Percentiles rank a stretch among this genome's conserved stretches.
Evolutionary conservation across 805 yeast species (phyloP).

Genomic region (Metschnikowia sp.): DNA sequence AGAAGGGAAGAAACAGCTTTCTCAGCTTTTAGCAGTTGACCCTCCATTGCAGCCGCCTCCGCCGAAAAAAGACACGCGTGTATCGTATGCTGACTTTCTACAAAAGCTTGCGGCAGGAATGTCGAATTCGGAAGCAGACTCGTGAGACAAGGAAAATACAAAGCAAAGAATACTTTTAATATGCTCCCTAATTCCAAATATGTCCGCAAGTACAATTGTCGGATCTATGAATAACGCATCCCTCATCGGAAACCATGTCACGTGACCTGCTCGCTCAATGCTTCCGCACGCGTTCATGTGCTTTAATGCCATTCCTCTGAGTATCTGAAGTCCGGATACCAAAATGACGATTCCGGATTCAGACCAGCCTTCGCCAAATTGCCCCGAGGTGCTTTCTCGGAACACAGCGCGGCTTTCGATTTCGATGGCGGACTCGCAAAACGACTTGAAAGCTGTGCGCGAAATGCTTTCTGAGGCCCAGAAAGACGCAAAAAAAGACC

Average conservation of each 20-base stretch:
- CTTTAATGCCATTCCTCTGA: too few relatives aligned
- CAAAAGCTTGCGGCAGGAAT: too few relatives aligned
- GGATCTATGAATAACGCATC: too few relatives aligned
- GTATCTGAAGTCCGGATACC: too few relatives aligned
- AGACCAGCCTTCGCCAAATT: background rate
- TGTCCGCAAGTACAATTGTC: too few relatives aligned
- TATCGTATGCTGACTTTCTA: too few relatives aligned
- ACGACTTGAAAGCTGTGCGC: slow-evolving; percentile 6
- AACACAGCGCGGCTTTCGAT: slow-evolving; percentile 30
- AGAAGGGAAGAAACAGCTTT: background rate
- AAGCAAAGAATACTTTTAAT: too few relatives aligned
- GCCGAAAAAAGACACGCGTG: background rate
- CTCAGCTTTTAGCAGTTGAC: background rate
- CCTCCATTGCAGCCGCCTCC: background rate
- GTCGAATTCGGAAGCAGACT: too few relatives aligned
- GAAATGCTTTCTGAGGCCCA: slow-evolving; percentile 8
- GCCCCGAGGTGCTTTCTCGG: slow-evolving; percentile 11
- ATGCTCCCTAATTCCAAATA: too few relatives aligned
- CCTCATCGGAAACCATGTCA: background rate
- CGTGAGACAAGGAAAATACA: too few relatives aligned
- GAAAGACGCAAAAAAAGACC: slow-evolving; percentile 5
- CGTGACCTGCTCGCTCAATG: background rate
- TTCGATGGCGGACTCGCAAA: slow-evolving; percentile 18
- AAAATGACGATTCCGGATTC: slow-evolving; percentile 1
- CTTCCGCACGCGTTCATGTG: too few relatives aligned